Base-by-base conservation (phyloP, 495 filamentous ascomycete species). In the Penicillium arizonense region DNA sequence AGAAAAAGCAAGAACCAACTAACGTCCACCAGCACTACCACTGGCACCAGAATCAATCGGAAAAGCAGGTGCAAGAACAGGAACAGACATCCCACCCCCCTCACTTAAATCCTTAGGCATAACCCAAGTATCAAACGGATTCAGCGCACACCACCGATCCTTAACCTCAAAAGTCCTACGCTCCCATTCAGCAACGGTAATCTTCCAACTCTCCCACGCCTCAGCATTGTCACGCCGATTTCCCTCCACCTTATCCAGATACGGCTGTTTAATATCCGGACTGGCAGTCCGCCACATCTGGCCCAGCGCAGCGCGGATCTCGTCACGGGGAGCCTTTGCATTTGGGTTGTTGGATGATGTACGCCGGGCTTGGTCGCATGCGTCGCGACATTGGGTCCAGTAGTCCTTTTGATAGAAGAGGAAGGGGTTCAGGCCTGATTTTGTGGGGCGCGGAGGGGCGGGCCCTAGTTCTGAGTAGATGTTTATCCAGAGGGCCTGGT, bases 201-300 rank as follows among this genome's bases (percentile, higher is more conserved):
- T 70, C 56, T 80, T 83, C 70, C 80, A 95, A 21, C 71, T 70
- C 18, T 74, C 79, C 50, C 82, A 64, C 3, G 77, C 75, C 52
- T 79, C 74, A n/a, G 73, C 74, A 59, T 89, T 85, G 5, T 59
- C 71, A 44, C 79, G 75, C 53, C 88, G 90, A 53, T 88, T 83
- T 14, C 75, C 78, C 53, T 87, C 81, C 4, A 86, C 85, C 62
- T 83, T 77, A 34, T 89, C 85, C 48, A 89, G 72, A 58, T 89
- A 97, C 23, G 90, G 91, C 62, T 78, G 74, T 64, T 86, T 87
- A 53, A 79, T 77, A 32, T 86, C 88, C 8, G 79, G 78, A 4
- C 75, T 59, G 0, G 88, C 86, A 48, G 88, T 85, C 55, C 87
- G 85, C 94, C 94, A 98, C 88, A 91, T 91, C 59, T 85, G 83